Percentiles rank a stretch among this genome's conserved stretches.
Evolutionary conservation across 108 stramenopile species (phyloP).

Genomic region (Aureococcus anophagefferens): DNA sequence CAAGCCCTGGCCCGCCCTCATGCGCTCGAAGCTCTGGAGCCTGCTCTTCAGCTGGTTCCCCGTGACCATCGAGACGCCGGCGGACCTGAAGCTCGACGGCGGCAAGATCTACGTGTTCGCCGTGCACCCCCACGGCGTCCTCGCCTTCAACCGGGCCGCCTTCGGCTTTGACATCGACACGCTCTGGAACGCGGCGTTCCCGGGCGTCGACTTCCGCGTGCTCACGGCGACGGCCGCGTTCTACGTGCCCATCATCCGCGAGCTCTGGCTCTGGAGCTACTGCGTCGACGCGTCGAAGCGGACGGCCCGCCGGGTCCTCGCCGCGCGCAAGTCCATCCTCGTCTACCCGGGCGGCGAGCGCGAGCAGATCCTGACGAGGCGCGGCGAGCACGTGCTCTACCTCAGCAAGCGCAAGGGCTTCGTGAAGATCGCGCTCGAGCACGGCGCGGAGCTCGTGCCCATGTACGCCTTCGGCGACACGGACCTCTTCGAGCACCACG

Average conservation of each 20-base stretch:
- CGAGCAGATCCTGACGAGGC: slow-evolving; percentile 25
- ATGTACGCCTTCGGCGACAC: slow-evolving; percentile 55
- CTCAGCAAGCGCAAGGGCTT: slow-evolving; percentile 71
- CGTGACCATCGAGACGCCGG: too few species aligned
- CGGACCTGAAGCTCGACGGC: too few species aligned
- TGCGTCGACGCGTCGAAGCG: slow-evolving; percentile 10
- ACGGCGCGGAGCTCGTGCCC: slow-evolving; percentile 71
- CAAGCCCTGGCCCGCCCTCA: too few species aligned
- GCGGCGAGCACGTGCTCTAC: slow-evolving; percentile 40
- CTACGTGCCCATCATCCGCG: slow-evolving; percentile 13
- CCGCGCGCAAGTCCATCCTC: background rate
- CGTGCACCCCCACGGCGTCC: slow-evolving; percentile 21
- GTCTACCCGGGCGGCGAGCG: slow-evolving; percentile 20
- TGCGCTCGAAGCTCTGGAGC: too few species aligned
- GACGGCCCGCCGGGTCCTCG: background rate
- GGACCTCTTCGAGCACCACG: slow-evolving; percentile 16
- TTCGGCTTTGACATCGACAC: slow-evolving; percentile 15
- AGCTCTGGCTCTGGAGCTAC: slow-evolving; percentile 6
- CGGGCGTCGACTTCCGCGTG: slow-evolving; percentile 17
- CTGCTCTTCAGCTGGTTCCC: too few species aligned
- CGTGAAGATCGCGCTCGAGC: slow-evolving; percentile 56
- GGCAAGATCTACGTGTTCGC: slow-evolving; percentile 15
- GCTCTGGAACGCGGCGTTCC: background rate
- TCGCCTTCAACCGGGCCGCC: slow-evolving; percentile 12
- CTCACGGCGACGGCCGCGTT: slow-evolving; percentile 13